Percentiles rank a stretch among this genome's conserved stretches.
Conservation (phyloP, 805 yeast genomes). For the Starmerella sirachaensis region DNA sequence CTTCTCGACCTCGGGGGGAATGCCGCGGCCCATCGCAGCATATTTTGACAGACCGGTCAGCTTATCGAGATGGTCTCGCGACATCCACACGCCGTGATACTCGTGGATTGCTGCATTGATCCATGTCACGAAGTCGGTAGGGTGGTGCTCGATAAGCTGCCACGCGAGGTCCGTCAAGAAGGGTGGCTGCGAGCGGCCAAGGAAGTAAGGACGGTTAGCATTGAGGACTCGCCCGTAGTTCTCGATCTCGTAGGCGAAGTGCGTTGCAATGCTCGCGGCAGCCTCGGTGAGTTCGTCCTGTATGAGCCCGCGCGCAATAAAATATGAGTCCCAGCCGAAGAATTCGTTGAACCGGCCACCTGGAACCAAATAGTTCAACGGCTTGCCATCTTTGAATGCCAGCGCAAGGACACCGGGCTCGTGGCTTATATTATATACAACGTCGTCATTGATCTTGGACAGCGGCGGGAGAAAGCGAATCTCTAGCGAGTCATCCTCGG, state of each 20-base stretch:
- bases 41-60: slow-evolving; percentile 75
- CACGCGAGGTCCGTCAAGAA: slow-evolving; percentile 87
- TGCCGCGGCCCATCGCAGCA: slow-evolving; percentile 82
- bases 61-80: slow-evolving; percentile 59
- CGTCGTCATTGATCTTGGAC: slow-evolving; percentile 55
- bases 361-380: slow-evolving; percentile 85
- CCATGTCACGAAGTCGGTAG: slow-evolving; percentile 52
- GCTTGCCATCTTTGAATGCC: slow-evolving; percentile 47
- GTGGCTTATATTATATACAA: slow-evolving; percentile 58
- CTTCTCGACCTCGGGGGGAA: slow-evolving; percentile 93
- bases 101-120: slow-evolving; percentile 74
- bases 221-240: slow-evolving; percentile 87
- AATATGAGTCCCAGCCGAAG: slow-evolving; percentile 97
- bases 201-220: slow-evolving; percentile 85
- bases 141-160: slow-evolving; percentile 40
- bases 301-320: slow-evolving; percentile 75
- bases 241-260: slow-evolving; percentile 77
- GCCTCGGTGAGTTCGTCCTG: slow-evolving; percentile 52
- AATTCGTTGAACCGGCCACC: slow-evolving; percentile 95
- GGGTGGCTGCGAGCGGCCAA: slow-evolving; percentile 93
- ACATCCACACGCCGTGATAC: slow-evolving; percentile 68
- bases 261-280: slow-evolving; percentile 83
- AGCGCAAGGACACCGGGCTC: slow-evolving; percentile 79
- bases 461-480: slow-evolving; percentile 63
- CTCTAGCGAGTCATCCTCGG: slow-evolving; percentile 33